phyloP scores from a whole-genome alignment of 169 alveolate species.

The Plasmodium gonderi region DNA sequence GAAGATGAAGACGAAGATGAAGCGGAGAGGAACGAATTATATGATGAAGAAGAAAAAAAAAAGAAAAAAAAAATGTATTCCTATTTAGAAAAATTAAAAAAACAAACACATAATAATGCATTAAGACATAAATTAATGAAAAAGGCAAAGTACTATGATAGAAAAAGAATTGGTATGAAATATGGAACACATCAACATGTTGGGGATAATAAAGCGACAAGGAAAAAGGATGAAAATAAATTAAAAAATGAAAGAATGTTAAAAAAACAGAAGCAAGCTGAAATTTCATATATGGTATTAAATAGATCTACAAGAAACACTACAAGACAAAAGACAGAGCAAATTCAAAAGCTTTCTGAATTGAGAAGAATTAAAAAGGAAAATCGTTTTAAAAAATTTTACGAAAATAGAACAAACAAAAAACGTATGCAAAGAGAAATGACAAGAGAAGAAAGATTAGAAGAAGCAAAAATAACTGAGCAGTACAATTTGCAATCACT shows the following conservation, averaged over 20 bases:
- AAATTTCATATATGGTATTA: not conserved
- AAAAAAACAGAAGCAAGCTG: slow-evolving; percentile 30
- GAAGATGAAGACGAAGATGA: slow-evolving; percentile 68
- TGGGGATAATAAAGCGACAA: not conserved
- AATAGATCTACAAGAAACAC: slow-evolving; percentile 72
- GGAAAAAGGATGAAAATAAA: not conserved
- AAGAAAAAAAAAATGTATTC: slow-evolving; percentile 44
- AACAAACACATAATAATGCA: slow-evolving; percentile 22
- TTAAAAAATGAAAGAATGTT: slow-evolving; percentile 3
- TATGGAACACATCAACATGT: not conserved
- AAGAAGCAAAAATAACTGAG: slow-evolving; percentile 85
- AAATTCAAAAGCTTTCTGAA: slow-evolving; percentile 59
- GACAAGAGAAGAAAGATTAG: slow-evolving; percentile 88
- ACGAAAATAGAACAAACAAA: slow-evolving; percentile 49
- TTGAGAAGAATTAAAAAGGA: slow-evolving; percentile 74
- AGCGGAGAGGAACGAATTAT: slow-evolving; percentile 1
- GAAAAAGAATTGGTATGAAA: not conserved
- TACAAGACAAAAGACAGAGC: slow-evolving; percentile 65
- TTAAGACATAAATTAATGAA: slow-evolving; percentile 35
- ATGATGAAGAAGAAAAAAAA: slow-evolving; percentile 26
- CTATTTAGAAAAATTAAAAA: slow-evolving; percentile 55
- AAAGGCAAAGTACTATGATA: slow-evolving; percentile 17
- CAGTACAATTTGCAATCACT: slow-evolving; percentile 83
- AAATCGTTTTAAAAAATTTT: slow-evolving; percentile 61
- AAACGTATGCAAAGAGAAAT: slow-evolving; percentile 61